Evolutionary conservation across 2,329 filamentous ascomycete species (phyloP), one percentile per base, ranked within the genome.

Genomic region (Xylariaceae sp.): DNA sequence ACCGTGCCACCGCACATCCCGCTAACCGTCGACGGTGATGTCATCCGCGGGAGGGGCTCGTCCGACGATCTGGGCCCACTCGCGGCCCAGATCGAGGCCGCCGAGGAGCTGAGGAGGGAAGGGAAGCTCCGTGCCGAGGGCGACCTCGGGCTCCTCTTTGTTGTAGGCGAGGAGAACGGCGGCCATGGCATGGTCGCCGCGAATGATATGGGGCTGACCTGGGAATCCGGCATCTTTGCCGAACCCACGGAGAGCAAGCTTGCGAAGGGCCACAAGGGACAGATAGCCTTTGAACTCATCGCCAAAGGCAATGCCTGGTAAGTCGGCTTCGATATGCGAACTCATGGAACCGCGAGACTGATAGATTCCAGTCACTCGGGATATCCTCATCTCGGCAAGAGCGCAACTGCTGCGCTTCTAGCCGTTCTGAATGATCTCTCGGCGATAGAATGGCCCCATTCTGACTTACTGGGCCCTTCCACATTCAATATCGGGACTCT

Each of bases 221-320:
- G 78, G 68, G 74, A 79, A 23, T 73, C 78, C 10, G 75, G 82
- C 54, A 75, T 74, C 51, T 83, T 84, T 61, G 81, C 79, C 11
- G 81, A 84, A 63, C 81, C 81, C 4, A 83, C 81, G 0, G 80
- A 82, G 64, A 76, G 74, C 50, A 81, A 80, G 64, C 73, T 83
- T 0, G 79, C 77, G 0, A 74, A 76, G 9, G 81, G 81, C 2
- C 81, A 83, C 67, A 83, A 83, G 68, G 81, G 80, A 0, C 66
- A 71, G 51, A 65, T 69, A 2, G 68, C 69, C 15, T 72, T 73
- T 50, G 69, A 73, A 45, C 48, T 73, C 37, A 65, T 69, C 8
- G 67, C 64, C 4, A 61, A 66, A 5, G 72, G 73, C 2, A 60
- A 65, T 2, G 62, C 64, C 11, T 69, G 66, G 66, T 66, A 59